phyloP scores from a whole-genome alignment of 495 filamentous ascomycete genomes.

The Aspergillus cristatus region DNA sequence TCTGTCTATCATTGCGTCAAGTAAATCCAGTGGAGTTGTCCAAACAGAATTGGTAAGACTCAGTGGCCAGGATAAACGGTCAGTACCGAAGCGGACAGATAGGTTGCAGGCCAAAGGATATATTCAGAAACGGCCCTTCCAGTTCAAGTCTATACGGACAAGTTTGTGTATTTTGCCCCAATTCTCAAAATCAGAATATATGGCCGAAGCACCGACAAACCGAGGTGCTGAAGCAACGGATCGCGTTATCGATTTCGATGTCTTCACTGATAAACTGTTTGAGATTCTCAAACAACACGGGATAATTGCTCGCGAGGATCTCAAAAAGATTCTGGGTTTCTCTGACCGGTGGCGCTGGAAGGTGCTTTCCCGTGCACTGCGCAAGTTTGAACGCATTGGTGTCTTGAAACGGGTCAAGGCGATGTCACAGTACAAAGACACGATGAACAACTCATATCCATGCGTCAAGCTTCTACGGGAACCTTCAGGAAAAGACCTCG shows the following conservation, averaged over 20 bases:
- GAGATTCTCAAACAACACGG: conserved; percentile 33
- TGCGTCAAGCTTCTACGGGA: conserved; percentile 70
- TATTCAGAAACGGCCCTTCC: conserved; percentile 67
- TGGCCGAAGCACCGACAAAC: conserved; percentile 5
- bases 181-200: conserved; percentile 35
- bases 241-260: conserved; percentile 32
- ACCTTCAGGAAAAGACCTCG: conserved; percentile 56
- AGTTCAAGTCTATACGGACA: conserved; percentile 55
- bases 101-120: conserved; percentile 67
- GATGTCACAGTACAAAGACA: conserved; percentile 31
- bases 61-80: conserved; percentile 83
- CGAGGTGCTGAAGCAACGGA: conserved; percentile 2
- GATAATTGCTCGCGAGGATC: conserved; percentile 47
- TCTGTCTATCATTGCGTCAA: conserved; percentile 72
- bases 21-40: conserved; percentile 58
- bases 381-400: conserved; percentile 60
- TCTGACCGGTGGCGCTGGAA: conserved; percentile 55
- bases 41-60: conserved; percentile 68
- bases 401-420: conserved; percentile 62
- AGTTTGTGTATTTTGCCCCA: conserved; percentile 56
- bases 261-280: conserved; percentile 37
- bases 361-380: conserved; percentile 55
- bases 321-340: conserved; percentile 54
- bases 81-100: conserved; percentile 74
- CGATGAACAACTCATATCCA: conserved; percentile 27